These are phyloP conservation scores for Carex pumila DNA, from an alignment of 176 grass and related monocot genomes.

Conservation along the genomic window DNA sequence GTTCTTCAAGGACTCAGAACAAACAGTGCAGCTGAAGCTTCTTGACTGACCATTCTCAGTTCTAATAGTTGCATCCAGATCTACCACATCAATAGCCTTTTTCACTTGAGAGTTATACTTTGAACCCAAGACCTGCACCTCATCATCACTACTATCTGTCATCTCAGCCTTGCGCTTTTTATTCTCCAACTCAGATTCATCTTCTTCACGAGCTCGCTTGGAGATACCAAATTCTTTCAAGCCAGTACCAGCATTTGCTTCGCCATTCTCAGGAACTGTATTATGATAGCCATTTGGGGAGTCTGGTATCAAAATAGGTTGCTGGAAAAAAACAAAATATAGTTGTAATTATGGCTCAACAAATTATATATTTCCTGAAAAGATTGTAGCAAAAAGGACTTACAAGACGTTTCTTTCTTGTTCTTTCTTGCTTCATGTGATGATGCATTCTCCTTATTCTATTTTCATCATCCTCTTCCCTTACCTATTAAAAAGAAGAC, in stretches of 20 bases:
- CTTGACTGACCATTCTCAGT: conserved; percentile 18
- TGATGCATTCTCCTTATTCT: conserved; percentile 45
- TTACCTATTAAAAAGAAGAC: conserved; percentile 44
- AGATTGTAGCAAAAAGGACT: conserved; percentile 8
- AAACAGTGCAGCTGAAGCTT: conserved; percentile 71
- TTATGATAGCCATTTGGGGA: conserved; percentile 32
- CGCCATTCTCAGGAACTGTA: conserved; percentile 10
- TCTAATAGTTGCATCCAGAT: conserved; percentile 66
- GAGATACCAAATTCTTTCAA: conserved; percentile 16
- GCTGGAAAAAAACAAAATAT: conserved; percentile 26
- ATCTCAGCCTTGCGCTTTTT: conserved; percentile 47
- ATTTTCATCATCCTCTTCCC: conserved; percentile 87
- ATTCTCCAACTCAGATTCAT: conserved; percentile 25
- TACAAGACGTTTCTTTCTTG: conserved; percentile 37
- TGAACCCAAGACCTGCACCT: conserved; percentile 13
- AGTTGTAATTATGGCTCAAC: background rate
- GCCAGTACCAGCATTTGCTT: conserved; percentile 19
- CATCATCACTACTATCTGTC: conserved; percentile 76
- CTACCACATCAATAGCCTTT: conserved; percentile 56
- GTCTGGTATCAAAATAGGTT: conserved; percentile 27
- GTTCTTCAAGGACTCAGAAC: conserved; percentile 46
- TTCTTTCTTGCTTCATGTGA: conserved; percentile 56
- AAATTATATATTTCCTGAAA: background rate
- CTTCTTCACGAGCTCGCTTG: conserved; percentile 48
- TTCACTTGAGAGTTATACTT: conserved; percentile 29